These are phyloP conservation scores for Escovopsis weberi DNA, from an alignment of 2,329 filamentous ascomycete species.

Conservation along the genomic window DNA sequence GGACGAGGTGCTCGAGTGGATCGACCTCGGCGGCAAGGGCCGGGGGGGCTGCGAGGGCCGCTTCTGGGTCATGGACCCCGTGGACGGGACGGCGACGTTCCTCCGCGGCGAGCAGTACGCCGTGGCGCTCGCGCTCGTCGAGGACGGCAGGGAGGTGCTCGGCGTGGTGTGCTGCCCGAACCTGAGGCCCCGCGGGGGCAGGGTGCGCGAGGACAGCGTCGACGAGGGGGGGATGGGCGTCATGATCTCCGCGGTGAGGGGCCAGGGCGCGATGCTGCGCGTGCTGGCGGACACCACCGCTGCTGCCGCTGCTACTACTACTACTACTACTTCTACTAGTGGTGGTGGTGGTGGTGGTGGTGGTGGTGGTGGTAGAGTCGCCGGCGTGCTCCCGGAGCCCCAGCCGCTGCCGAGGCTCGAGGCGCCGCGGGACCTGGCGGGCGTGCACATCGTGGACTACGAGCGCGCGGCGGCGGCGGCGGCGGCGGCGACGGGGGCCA, in stretches of 20 bases:
- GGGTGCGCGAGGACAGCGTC: conserved; percentile 19
- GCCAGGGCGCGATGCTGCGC: conserved; percentile 17
- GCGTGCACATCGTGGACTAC: conserved; percentile 13
- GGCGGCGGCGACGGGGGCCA: too few species aligned
- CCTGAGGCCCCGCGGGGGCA: conserved; percentile 24
- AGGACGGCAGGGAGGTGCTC: conserved; percentile 40
- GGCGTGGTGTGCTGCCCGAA: conserved; percentile 50
- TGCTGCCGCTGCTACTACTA: too few species aligned
- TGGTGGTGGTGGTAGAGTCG: conserved; percentile 19
- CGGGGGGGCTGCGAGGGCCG: conserved; percentile 21
- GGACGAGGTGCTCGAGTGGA: conserved; percentile 45
- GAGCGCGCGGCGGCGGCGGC: too few species aligned
- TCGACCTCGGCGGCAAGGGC: conserved; percentile 40
- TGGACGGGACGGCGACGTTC: conserved; percentile 50
- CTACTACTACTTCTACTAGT: too few species aligned
- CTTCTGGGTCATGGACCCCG: conserved; percentile 49
- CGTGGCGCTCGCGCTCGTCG: conserved; percentile 43
- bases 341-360: conserved; percentile 16
- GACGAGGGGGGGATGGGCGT: conserved; percentile 20
- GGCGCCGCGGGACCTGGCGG: conserved; percentile 7
- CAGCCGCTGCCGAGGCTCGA: conserved; percentile 9
- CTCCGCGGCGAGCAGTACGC: conserved; percentile 47
- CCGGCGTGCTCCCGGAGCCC: conserved; percentile 12
- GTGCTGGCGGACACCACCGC: too few species aligned
- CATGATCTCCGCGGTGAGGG: conserved; percentile 20